Evolutionary conservation across 1,139 yeast species (phyloP).

Genomic region (Geotrichum klebahnii): DNA sequence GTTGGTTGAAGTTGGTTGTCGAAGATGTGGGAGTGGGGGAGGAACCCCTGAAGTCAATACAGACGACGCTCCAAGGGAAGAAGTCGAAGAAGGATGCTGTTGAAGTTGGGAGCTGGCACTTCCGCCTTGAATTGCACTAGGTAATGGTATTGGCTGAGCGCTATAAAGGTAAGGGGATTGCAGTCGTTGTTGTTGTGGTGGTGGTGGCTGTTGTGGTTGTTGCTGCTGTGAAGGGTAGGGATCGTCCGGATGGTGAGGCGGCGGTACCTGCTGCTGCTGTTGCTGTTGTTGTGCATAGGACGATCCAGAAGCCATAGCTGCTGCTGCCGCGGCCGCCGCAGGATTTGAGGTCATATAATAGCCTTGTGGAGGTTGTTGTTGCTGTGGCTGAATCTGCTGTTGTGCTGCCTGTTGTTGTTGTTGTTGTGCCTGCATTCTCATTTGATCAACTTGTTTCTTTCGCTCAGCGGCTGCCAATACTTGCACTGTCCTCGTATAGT

Average conservation of each 20-base stretch:
- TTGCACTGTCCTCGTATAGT: slow-evolving; percentile 39
- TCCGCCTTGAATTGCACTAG: no score
- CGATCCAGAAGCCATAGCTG: slow-evolving; percentile 11
- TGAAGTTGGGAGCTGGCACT: slow-evolving; percentile 10
- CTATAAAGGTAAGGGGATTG: slow-evolving; percentile 19
- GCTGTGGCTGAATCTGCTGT: slow-evolving; percentile 10
- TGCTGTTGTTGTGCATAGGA: slow-evolving; percentile 15
- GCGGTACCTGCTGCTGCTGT: slow-evolving; percentile 12
- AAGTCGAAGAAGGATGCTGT: background rate
- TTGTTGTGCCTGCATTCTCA: slow-evolving; percentile 25
- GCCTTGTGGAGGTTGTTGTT: slow-evolving; percentile 5
- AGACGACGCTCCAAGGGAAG: background rate
- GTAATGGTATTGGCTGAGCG: no score
- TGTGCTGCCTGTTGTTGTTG: slow-evolving; percentile 19
- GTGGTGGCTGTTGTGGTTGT: slow-evolving; percentile 7
- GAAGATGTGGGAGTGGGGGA: no score
- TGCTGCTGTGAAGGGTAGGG: slow-evolving; percentile 17
- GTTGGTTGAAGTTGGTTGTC: no score
- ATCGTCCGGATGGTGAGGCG: slow-evolving; percentile 15
- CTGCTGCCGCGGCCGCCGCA: slow-evolving; percentile 17
- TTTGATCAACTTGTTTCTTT: slow-evolving; percentile 32
- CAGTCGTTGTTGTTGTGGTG: slow-evolving; percentile 10
- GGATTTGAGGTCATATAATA: slow-evolving; percentile 21
- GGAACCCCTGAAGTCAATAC: no score
- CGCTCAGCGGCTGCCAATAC: slow-evolving; percentile 40